phyloP scores from a whole-genome alignment of 2,329 filamentous ascomycete species.

The Colletotrichum abscissum region DNA sequence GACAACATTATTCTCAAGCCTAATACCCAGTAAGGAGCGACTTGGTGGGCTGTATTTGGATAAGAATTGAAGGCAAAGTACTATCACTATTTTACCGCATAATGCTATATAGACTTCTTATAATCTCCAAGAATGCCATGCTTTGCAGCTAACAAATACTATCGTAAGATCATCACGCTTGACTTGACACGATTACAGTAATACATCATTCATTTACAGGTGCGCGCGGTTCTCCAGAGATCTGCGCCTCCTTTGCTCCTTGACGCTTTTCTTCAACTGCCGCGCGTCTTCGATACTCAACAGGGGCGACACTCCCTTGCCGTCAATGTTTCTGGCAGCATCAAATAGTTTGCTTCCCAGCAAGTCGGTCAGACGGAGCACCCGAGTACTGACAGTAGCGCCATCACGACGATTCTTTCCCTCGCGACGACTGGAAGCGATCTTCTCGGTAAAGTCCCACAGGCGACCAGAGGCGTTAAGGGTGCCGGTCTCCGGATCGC shows the following conservation, averaged over 20 bases:
- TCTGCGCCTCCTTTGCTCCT: constrained; percentile 59
- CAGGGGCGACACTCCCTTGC: constrained; percentile 52
- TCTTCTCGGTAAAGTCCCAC: constrained; percentile 93
- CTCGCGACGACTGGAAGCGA: constrained; percentile 84
- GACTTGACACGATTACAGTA: constrained; percentile 30
- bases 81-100: neutral
- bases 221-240: constrained; percentile 63
- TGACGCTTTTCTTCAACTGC: constrained; percentile 54
- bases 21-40: constrained; percentile 21
- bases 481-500: constrained; percentile 69
- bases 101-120: neutral
- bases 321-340: constrained; percentile 56
- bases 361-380: constrained; percentile 80
- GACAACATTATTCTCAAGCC: constrained; percentile 86
- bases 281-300: constrained; percentile 63
- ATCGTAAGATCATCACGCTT: constrained; percentile 30
- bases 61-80: neutral
- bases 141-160: neutral
- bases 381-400: constrained; percentile 85
- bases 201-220: constrained; percentile 50
- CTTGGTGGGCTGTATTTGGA: neutral
- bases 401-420: constrained; percentile 97
- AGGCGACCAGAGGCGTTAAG: constrained; percentile 79
- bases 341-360: constrained; percentile 79
- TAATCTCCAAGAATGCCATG: neutral